Percentiles rank a stretch among this genome's conserved stretches.
Conservation (phyloP, 176 grass and related monocot genomes). For the Phoenix roebelenii region DNA sequence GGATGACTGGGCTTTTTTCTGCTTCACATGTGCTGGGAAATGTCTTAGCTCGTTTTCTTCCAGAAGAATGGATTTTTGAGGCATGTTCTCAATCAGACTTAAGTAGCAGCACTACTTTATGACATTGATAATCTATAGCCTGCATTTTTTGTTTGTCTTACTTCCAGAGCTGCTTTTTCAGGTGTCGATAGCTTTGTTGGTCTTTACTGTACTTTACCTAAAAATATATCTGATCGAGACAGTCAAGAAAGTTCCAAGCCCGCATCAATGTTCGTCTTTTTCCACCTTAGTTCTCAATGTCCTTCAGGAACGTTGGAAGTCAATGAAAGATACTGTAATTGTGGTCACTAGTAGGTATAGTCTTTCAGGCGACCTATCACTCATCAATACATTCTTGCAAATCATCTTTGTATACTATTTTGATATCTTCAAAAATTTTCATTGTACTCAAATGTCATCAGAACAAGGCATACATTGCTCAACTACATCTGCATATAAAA, state of each 20-base stretch:
- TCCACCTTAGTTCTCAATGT: conserved; percentile 29
- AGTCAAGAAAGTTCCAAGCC: conserved; percentile 26
- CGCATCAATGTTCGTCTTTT: conserved; percentile 23
- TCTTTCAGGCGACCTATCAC: background rate
- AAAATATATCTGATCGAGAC: conserved; percentile 67
- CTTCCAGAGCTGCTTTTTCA: background rate
- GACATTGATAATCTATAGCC: too few species aligned
- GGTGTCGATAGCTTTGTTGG: conserved; percentile 57
- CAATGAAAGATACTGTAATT: conserved; percentile 48
- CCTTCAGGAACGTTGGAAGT: conserved; percentile 40
- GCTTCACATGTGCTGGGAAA: conserved; percentile 61
- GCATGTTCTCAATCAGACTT: conserved; percentile 7
- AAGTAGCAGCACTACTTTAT: too few species aligned
- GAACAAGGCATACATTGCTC: too few species aligned
- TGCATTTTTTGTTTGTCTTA: background rate
- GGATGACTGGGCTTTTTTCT: conserved; percentile 63
- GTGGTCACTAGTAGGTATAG: conserved; percentile 42
- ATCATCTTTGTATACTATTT: background rate
- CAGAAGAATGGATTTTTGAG: conserved; percentile 69
- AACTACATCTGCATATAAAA: too few species aligned
- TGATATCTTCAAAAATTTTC: conserved; percentile 13
- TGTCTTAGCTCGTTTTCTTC: conserved; percentile 53
- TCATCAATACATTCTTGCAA: background rate
- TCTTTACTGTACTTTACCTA: conserved; percentile 60
- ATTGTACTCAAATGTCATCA: too few species aligned